Evolutionary conservation across 441 rosid species (phyloP).

Genomic region (Eutrema salsugineum): DNA sequence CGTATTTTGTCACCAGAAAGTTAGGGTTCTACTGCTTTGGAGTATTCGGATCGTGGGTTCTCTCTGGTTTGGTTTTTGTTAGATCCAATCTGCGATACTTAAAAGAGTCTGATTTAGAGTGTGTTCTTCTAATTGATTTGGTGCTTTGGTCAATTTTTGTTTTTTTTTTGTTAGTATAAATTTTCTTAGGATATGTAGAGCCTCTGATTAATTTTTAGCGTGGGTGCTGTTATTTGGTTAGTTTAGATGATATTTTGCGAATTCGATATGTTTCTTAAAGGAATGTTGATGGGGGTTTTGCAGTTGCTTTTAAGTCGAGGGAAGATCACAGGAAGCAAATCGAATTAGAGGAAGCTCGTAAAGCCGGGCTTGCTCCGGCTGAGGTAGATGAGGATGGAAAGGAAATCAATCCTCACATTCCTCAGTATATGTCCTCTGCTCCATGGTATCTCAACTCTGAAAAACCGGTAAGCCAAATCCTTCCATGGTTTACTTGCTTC

Average conservation of each 20-base stretch:
- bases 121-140: neutral
- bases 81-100: neutral
- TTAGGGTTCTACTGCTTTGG: neutral
- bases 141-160: neutral
- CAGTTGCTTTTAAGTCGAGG: constrained; percentile 88
- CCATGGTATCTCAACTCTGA: constrained; percentile 94
- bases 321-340: constrained; percentile 84
- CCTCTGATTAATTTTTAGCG: neutral
- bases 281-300: constrained; percentile 4
- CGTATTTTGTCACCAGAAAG: neutral
- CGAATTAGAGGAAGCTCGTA: constrained; percentile 89
- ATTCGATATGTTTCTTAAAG: neutral
- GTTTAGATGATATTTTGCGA: neutral
- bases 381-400: constrained; percentile 94
- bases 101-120: neutral
- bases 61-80: neutral
- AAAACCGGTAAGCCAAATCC: constrained; percentile 49
- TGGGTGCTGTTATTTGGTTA: neutral
- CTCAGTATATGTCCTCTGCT: constrained; percentile 95
- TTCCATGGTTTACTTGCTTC: neutral
- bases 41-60: neutral
- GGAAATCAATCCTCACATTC: constrained; percentile 93
- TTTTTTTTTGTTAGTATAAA: neutral
- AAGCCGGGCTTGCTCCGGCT: constrained; percentile 95
- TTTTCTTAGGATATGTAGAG: neutral